Evolutionary conservation across 495 filamentous ascomycete species (phyloP), one percentile per base, ranked within the genome.

Genomic region (Penicillium soppii): DNA sequence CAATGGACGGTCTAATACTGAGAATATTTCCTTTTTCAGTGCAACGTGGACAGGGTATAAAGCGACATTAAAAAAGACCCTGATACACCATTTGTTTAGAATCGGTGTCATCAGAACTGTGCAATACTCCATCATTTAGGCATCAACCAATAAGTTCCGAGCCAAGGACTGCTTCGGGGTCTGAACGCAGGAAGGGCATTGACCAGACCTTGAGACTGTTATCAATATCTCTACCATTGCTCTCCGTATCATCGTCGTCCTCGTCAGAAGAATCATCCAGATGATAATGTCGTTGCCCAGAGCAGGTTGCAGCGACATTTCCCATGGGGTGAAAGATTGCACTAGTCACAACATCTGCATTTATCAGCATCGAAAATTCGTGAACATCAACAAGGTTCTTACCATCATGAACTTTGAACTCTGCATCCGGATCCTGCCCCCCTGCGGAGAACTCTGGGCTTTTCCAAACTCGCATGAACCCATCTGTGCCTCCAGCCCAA

Each of bases 401-500:
- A 78, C 77, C 76, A 53, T 75, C 68, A 64, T 88, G 82, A 5
- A 80, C 77, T 38, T 74, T 69, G 72, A 80, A 88, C 46, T 78
- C 73, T 80, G 80, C 85, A 33, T 68, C 65, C 19, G 79, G 77
- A 50, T 77, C 68, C 19, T 82, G 61, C 12, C 64, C 71, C 2
- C 84, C 85, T 46, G 79, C 79, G 49, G 53, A 61, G 63, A 53
- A 78, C 39, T 75, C 82, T 5, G 82, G 76, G 26, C 85, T 77
- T 49, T 80, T 80, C 90, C 90, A 98, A 17, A 88, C 78, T 47
- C 83, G 81, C 49, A 95, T 86, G 12, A 70, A 64, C 0, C 94
- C 95, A 73, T 90, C 85, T n/a, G 70, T 82, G 2, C 88, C 89
- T 13, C 91, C 92, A 27, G 86, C 89, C 91, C 90, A 95, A 16